Percentiles rank a stretch among this genome's conserved stretches.
Conservation (phyloP, 2,329 filamentous ascomycete species). For the Sodiomyces alkalinus region DNA sequence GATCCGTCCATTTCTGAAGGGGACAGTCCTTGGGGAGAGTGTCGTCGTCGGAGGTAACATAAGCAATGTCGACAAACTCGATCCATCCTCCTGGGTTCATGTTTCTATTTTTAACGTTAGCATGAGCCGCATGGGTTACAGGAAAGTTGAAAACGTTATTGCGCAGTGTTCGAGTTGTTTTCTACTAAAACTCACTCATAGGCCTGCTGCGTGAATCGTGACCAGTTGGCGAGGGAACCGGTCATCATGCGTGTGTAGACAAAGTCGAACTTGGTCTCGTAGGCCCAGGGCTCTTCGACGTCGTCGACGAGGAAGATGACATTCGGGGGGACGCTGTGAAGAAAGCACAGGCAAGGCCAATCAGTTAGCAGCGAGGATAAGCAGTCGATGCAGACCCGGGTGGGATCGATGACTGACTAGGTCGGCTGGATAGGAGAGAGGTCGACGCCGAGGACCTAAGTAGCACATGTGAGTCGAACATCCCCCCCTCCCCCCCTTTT, state of each 20-base stretch:
- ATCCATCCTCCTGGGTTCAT: conserved; percentile 28
- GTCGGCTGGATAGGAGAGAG: conserved; percentile 44
- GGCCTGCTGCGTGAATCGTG: conserved; percentile 10
- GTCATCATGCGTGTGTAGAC: conserved; percentile 11
- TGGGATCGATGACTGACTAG: conserved; percentile 36
- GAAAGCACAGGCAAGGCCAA: too few species aligned
- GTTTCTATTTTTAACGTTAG: too few species aligned
- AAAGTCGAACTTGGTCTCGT: conserved; percentile 14
- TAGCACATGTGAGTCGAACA: too few species aligned
- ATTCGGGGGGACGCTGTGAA: conserved; percentile 23
- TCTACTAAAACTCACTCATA: too few species aligned
- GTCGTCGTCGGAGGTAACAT: conserved; percentile 25
- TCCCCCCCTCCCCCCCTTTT: too few species aligned
- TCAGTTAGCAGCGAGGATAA: background rate
- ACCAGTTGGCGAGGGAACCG: conserved; percentile 8
- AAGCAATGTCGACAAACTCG: conserved; percentile 26
- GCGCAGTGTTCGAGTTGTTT: too few species aligned
- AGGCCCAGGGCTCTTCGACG: conserved; percentile 22
- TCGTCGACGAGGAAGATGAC: conserved; percentile 28
- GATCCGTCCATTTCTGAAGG: conserved; percentile 1
- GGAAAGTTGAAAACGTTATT: too few species aligned
- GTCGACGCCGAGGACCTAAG: conserved; percentile 35
- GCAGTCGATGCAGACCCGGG: conserved; percentile 22
- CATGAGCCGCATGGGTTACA: too few species aligned
- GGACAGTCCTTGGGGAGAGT: conserved; percentile 12